phyloP scores from a whole-genome alignment of 257 asterid genomes.

The Salvia splendens region DNA sequence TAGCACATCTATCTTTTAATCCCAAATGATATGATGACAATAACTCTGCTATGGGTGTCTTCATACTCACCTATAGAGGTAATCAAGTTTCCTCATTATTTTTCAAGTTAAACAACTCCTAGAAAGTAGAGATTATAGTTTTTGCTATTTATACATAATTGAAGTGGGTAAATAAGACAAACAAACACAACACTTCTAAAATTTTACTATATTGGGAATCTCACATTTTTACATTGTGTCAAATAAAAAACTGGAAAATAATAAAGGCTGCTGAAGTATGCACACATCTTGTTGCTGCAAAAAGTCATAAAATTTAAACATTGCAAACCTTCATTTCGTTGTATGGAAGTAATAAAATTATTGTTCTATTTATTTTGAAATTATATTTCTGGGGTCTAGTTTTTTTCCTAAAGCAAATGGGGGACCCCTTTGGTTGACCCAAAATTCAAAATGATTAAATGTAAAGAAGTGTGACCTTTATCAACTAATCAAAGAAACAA shows the following conservation, averaged over 20 bases:
- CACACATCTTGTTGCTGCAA: too few relatives aligned
- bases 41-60: conserved; percentile 6
- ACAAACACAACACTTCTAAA: neutral
- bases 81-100: conserved; percentile 7
- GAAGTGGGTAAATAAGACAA: neutral
- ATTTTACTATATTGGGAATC: neutral
- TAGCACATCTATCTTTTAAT: conserved; percentile 9
- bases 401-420: too few relatives aligned
- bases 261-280: too few relatives aligned
- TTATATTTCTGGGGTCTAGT: too few relatives aligned
- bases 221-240: neutral
- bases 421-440: too few relatives aligned
- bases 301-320: neutral
- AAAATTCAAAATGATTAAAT: too few relatives aligned
- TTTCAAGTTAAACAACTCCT: neutral
- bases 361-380: too few relatives aligned
- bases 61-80: neutral
- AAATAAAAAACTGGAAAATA: neutral
- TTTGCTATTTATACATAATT: neutral
- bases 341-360: too few relatives aligned
- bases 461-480: neutral
- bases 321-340: neutral
- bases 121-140: neutral
- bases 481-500: neutral
- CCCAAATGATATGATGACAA: conserved; percentile 8